Evolutionary conservation across 345 rosid genomes (phyloP), one percentile per base, ranked within the genome.

Genomic region (Gossypium ekmanianum): DNA sequence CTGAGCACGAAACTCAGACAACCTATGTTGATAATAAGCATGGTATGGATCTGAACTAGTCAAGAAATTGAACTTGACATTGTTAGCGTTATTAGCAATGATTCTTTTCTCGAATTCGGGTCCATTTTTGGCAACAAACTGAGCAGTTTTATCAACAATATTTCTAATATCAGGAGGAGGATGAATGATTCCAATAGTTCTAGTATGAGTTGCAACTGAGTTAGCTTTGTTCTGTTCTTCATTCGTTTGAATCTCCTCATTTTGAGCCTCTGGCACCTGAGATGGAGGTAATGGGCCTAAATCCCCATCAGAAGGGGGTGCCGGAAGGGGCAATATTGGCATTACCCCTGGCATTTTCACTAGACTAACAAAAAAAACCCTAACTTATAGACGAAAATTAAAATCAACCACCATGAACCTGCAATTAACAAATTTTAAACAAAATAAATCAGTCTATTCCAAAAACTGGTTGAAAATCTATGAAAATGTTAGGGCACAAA

Each of bases 111-210:
- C 97, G 75, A 93, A 91, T 75, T 86, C 97, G n/a, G 87, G 81
- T 3, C 98, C 98, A 74, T 88, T 88, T 71, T 85, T 90, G 2
- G 92, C 83, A 24, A 91, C 98, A 72, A 88, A 91, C 80, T 83
- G 90, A 2, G 94, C 87, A 11, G 98, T 93, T 75, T 87, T 93
- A 77, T 93, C 98, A 1, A 93, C 97, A 62, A 93, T 91, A 27
- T 81, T 85, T 82, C 90, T 85, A 77, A 91, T 89, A 59, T 67
- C 96, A 1, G 92, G 92, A 61, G 98, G 98, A 16, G 94, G 98
- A 69, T 93, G 87, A 57, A 93, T 90, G 43, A 93, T 93, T 61
- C 98, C 97, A 9, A 93, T 90, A n/a, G 94, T 76, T 76, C 80
- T 85, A 0, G 98, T 88, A 82, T 93, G 98, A 50, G 92, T 91